Conservation (phyloP, 768 basidiomycete genomes). For the Butyriboletus loyo region DNA sequence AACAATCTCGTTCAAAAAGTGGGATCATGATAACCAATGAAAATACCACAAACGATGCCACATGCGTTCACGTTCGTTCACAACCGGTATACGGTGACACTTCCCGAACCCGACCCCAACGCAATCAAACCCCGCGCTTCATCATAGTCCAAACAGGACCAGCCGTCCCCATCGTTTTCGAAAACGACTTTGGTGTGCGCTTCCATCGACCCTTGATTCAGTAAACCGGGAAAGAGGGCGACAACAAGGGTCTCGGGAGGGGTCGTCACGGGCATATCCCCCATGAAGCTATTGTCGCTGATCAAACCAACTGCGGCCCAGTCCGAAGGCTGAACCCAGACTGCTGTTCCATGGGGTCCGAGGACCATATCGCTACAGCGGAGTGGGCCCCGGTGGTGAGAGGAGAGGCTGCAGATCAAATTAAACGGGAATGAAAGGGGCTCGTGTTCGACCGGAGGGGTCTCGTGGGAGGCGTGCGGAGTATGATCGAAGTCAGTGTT, state of each 20-base stretch:
- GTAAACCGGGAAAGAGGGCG: slow-evolving; percentile 47
- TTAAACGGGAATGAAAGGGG: slow-evolving; percentile 50
- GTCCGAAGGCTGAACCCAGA: slow-evolving; percentile 60
- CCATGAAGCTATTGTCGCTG: slow-evolving; percentile 15
- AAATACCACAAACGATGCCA: not conserved
- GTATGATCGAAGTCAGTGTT: slow-evolving; percentile 28
- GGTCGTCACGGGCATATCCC: slow-evolving; percentile 13
- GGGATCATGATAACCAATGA: not conserved
- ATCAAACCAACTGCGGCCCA: slow-evolving; percentile 40
- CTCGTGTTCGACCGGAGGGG: slow-evolving; percentile 13
- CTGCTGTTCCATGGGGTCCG: slow-evolving; percentile 54
- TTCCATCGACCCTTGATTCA: slow-evolving; percentile 16
- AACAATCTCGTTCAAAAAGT: not conserved
- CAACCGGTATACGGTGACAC: slow-evolving; percentile 36
- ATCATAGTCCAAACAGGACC: slow-evolving; percentile 63
- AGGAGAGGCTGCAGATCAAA: slow-evolving; percentile 35
- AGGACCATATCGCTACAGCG: slow-evolving; percentile 53
- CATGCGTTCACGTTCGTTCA: slow-evolving; percentile 6
- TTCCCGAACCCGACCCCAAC: slow-evolving; percentile 49
- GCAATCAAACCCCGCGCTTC: slow-evolving; percentile 53
- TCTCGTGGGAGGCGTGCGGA: not conserved
- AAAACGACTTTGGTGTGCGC: slow-evolving; percentile 32
- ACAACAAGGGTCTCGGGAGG: slow-evolving; percentile 43
- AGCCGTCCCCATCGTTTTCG: slow-evolving; percentile 32
- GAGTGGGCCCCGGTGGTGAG: slow-evolving; percentile 44